A percentile compares a stretch with the other conserved stretches of the same genome.
Conservation (phyloP, 2,329 filamentous ascomycete species). For the Ilyonectria sp. region DNA sequence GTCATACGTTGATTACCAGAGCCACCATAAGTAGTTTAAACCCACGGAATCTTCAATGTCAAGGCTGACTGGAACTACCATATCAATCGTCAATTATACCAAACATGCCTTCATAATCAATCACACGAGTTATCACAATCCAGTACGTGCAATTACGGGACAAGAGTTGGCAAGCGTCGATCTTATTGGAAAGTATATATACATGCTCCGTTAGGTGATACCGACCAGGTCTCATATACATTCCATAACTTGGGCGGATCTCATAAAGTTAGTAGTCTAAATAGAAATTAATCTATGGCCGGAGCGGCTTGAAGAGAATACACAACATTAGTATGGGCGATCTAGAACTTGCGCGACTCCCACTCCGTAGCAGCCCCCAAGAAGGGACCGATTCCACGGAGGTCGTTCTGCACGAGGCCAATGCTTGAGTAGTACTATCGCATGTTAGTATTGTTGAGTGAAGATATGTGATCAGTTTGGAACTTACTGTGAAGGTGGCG, state of each 20-base stretch:
- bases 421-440: constrained; percentile 49
- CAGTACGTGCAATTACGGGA: too few species aligned
- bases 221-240: not conserved
- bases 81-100: too few species aligned
- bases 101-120: too few species aligned
- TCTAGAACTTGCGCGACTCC: constrained; percentile 37
- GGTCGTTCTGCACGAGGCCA: constrained; percentile 45
- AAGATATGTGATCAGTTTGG: fast-evolving
- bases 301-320: not conserved
- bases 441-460: not conserved
- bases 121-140: too few species aligned
- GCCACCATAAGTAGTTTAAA: too few species aligned
- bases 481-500: constrained; percentile 64
- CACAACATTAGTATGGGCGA: not conserved
- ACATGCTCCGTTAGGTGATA: not conserved
- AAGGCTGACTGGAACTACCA: too few species aligned
- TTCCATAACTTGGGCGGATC: not conserved
- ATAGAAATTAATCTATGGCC: constrained; percentile 4
- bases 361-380: constrained; percentile 50
- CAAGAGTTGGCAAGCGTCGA: too few species aligned
- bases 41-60: too few species aligned
- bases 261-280: not conserved
- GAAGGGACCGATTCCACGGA: constrained; percentile 50
- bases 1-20: too few species aligned
- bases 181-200: too few species aligned